phyloP scores from a whole-genome alignment of 768 basidiomycete species.

The Clavaria fumosa region DNA sequence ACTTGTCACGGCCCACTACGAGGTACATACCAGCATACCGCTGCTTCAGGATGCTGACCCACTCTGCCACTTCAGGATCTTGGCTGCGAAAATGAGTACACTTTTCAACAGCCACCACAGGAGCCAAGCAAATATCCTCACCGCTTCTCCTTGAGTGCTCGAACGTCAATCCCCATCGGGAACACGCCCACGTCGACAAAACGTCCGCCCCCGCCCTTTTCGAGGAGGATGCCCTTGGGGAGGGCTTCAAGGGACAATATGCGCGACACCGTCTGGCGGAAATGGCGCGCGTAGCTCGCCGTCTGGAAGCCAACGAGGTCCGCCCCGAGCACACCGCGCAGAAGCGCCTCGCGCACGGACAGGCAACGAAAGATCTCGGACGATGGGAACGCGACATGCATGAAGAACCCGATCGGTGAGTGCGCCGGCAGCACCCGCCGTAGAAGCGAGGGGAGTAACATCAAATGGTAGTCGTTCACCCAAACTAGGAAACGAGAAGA shows the following conservation, averaged over 20 bases:
- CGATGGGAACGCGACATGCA: conserved; percentile 92
- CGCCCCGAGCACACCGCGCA: conserved; percentile 82
- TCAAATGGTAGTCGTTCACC: conserved; percentile 94
- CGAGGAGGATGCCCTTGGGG: conserved; percentile 66
- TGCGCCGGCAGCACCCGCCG: conserved; percentile 44
- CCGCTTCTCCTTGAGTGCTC: conserved; percentile 50
- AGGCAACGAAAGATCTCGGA: conserved; percentile 94
- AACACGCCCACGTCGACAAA: conserved; percentile 84
- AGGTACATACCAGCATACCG: conserved; percentile 78
- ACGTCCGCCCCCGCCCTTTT: conserved; percentile 23
- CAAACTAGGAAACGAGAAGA: conserved; percentile 28
- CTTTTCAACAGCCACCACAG: neutral
- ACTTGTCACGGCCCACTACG: conserved; percentile 77
- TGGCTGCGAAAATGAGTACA: conserved; percentile 24
- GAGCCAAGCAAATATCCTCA: conserved; percentile 17
- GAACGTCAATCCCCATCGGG: conserved; percentile 81
- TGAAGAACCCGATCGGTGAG: conserved; percentile 81
- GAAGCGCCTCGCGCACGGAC: conserved; percentile 57
- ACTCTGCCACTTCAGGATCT: conserved; percentile 67
- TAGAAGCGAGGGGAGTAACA: conserved; percentile 80
- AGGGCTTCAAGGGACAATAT: conserved; percentile 70
- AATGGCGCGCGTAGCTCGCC: conserved; percentile 69
- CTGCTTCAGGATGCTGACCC: conserved; percentile 66
- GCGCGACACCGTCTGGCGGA: conserved; percentile 70
- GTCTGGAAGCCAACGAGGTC: conserved; percentile 92